These are phyloP conservation scores for Chalaropsis ovoidea DNA, from an alignment of 2,329 filamentous ascomycete species.

Conservation along the genomic window DNA sequence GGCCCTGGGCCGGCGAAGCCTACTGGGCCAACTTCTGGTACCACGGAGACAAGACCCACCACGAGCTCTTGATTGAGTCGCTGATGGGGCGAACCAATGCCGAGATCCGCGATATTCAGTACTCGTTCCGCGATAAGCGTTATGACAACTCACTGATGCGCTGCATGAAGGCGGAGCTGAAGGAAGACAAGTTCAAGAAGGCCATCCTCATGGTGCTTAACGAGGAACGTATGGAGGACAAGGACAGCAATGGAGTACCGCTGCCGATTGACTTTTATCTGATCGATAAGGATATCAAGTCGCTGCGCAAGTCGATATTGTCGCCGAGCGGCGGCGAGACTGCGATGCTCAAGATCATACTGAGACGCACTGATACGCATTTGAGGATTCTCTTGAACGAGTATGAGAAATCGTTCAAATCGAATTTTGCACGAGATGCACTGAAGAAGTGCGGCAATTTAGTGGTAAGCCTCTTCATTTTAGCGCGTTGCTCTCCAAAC, in stretches of 20 bases:
- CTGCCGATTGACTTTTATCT: conserved; percentile 49
- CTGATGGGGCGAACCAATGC: conserved; percentile 82
- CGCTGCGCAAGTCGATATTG: conserved; percentile 57
- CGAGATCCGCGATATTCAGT: conserved; percentile 81
- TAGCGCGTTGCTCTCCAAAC: conserved; percentile 7
- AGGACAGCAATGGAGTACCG: conserved; percentile 51
- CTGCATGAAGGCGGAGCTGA: conserved; percentile 87
- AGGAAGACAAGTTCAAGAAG: conserved; percentile 90
- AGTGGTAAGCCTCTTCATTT: conserved; percentile 55
- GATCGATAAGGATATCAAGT: conserved; percentile 61
- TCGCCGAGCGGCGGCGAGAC: conserved; percentile 75
- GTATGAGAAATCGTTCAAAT: conserved; percentile 62
- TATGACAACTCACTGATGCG: conserved; percentile 69
- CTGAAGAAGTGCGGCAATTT: conserved; percentile 83
- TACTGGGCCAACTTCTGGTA: conserved; percentile 99
- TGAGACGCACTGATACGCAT: conserved; percentile 71
- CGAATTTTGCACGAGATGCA: conserved; percentile 81
- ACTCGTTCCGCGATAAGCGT: conserved; percentile 81
- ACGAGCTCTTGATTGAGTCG: conserved; percentile 84
- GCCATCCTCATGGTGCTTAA: conserved; percentile 78
- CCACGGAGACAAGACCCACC: conserved; percentile 70
- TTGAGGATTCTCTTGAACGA: conserved; percentile 65
- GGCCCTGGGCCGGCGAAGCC: conserved; percentile 82
- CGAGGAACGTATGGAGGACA: conserved; percentile 72
- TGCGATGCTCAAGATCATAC: conserved; percentile 75